Evolutionary conservation across 352 stramenopile genomes (phyloP).

Genomic region (Phytophthora kernoviae): DNA sequence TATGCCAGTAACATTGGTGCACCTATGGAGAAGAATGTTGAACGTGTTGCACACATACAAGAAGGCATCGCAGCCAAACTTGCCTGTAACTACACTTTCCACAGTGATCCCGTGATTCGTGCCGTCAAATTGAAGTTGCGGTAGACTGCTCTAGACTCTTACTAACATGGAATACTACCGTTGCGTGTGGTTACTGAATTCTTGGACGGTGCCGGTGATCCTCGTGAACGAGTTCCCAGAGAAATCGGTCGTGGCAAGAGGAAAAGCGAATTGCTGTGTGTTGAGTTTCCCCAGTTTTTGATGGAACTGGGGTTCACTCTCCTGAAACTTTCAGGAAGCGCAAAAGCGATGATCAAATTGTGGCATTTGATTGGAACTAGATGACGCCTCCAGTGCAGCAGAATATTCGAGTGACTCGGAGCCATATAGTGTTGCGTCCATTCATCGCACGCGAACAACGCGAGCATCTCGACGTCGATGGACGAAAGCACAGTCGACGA

Average conservation of each 20-base stretch:
- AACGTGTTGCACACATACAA: background rate
- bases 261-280: slow-evolving; percentile 64
- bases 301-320: slow-evolving; percentile 93
- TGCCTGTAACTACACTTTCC: slow-evolving; percentile 86
- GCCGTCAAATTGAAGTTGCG: slow-evolving; percentile 88
- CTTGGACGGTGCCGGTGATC: slow-evolving; percentile 53
- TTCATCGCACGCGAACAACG: no score
- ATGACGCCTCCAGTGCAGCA: no score
- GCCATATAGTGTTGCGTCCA: no score
- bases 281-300: slow-evolving; percentile 92
- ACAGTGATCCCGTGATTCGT: slow-evolving; percentile 76
- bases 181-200: slow-evolving; percentile 72
- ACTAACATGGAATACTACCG: slow-evolving; percentile 71
- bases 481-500: no score
- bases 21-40: background rate
- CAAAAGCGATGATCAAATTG: no score
- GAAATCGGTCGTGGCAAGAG: slow-evolving; percentile 9
- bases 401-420: no score
- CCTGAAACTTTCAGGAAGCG: no score
- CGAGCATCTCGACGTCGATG: no score
- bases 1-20: background rate
- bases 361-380: no score
- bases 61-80: slow-evolving; percentile 11
- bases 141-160: slow-evolving; percentile 67
- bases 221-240: slow-evolving; percentile 18